Evolutionary conservation across 495 filamentous ascomycete species (phyloP).

Genomic region (Tuber microsphaerosporum): DNA sequence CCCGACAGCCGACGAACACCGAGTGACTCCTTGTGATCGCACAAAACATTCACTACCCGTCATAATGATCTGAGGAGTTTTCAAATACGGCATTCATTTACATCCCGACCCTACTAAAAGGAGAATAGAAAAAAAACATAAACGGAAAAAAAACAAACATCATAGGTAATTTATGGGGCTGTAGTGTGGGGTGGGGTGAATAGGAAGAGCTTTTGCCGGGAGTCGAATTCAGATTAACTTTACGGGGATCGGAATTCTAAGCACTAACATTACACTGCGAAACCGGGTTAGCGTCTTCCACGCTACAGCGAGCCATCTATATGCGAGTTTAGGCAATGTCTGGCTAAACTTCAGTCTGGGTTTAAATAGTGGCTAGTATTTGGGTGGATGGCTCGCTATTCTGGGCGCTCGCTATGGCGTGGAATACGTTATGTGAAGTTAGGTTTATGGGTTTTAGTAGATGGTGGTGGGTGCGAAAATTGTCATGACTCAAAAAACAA

Average conservation of each 20-base stretch:
- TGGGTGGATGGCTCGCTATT: no score
- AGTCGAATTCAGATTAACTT: conserved; percentile 21
- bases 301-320: no score
- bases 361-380: no score
- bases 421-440: background rate
- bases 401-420: no score
- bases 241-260: conserved; percentile 12
- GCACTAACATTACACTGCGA: conserved; percentile 16
- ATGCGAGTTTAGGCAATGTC: no score
- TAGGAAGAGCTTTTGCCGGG: conserved; percentile 9
- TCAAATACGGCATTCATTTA: background rate
- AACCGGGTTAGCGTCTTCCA: no score
- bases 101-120: background rate
- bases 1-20: background rate
- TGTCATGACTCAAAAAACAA: background rate
- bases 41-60: background rate
- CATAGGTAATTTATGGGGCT: background rate
- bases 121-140: background rate
- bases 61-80: background rate
- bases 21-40: background rate
- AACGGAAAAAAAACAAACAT: background rate
- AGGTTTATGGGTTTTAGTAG: background rate
- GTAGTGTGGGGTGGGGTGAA: background rate
- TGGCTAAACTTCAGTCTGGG: no score
- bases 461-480: background rate